A percentile compares a stretch with the other conserved stretches of the same genome.
Conservation (phyloP, 305 asterid species). For the Fraxinus xanthoxyloides region DNA sequence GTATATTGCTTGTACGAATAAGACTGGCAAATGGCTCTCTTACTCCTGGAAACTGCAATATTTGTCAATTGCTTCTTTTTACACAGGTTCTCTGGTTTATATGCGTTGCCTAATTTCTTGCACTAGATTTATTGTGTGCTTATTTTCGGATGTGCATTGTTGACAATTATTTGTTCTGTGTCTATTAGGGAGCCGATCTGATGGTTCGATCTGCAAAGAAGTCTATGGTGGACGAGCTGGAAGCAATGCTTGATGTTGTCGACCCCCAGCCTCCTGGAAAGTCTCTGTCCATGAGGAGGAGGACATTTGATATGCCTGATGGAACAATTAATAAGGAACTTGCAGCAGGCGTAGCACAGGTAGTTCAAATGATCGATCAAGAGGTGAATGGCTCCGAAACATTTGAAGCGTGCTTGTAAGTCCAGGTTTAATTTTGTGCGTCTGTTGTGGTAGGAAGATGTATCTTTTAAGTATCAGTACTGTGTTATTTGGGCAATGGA, state of each 20-base stretch:
- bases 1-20: not conserved
- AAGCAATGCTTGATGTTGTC: slow-evolving; percentile 91
- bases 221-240: slow-evolving; percentile 87
- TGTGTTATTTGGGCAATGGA: not conserved
- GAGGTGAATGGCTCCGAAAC: slow-evolving; percentile 48
- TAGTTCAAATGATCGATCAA: slow-evolving; percentile 71
- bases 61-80: not conserved
- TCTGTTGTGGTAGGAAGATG: not conserved
- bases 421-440: not conserved
- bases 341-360: slow-evolving; percentile 89
- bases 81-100: not conserved
- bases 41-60: not conserved
- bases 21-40: not conserved
- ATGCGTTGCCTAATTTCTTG: not conserved
- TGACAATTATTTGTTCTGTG: not conserved
- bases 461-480: not conserved
- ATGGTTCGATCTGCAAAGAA: slow-evolving; percentile 78
- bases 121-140: not conserved
- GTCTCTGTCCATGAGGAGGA: slow-evolving; percentile 56
- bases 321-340: slow-evolving; percentile 65
- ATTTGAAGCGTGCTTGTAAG: slow-evolving; percentile 43
- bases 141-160: not conserved
- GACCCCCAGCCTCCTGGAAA: slow-evolving; percentile 78
- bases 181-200: slow-evolving; percentile 72
- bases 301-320: slow-evolving; percentile 94